These are phyloP conservation scores for Leccinum longicurvipes DNA, from an alignment of 768 basidiomycete species.

Conservation along the genomic window DNA sequence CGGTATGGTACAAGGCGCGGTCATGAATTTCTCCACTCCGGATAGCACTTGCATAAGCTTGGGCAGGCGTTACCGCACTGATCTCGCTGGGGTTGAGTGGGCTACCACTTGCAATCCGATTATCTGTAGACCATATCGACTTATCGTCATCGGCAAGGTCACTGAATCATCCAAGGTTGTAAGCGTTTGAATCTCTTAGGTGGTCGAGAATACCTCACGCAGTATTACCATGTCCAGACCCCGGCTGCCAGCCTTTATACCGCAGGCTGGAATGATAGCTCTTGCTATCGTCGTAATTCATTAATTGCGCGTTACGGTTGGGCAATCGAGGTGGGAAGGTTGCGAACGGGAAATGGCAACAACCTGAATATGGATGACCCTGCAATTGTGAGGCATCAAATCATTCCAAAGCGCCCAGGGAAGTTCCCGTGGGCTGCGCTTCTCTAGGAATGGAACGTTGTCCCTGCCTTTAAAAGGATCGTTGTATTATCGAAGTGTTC, in stretches of 20 bases:
- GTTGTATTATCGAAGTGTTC: background rate
- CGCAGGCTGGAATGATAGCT: background rate
- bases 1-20: conserved; percentile 11
- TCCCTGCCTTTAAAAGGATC: background rate
- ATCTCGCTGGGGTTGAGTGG: background rate
- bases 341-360: background rate
- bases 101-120: background rate
- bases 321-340: background rate
- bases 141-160: conserved; percentile 1
- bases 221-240: background rate
- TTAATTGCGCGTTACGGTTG: background rate
- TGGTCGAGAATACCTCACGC: background rate
- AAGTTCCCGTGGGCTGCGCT: background rate
- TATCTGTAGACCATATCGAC: conserved; percentile 1
- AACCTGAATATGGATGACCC: background rate
- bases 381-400: no score
- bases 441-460: background rate
- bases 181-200: background rate
- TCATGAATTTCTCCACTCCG: conserved; percentile 9
- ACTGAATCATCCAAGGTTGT: background rate
- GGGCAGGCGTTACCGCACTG: conserved; percentile 16
- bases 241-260: background rate
- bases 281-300: conserved; percentile 4
- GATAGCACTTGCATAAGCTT: conserved; percentile 18
- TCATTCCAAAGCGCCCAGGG: no score